Conservation (phyloP, 352 stramenopile genomes). For the Peronosclerospora sorghi region DNA sequence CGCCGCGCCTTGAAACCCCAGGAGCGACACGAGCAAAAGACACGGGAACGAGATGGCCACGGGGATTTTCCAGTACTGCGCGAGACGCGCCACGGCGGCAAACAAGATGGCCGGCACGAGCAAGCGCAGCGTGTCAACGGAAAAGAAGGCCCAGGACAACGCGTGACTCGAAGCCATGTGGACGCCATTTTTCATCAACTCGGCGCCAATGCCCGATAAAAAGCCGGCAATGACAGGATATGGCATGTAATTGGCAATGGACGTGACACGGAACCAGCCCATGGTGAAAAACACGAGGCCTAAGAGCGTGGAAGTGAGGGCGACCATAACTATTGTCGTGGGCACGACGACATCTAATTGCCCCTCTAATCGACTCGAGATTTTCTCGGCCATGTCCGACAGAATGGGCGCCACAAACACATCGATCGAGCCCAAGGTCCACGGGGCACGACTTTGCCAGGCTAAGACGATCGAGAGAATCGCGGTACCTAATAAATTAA, state of each 20-base stretch:
- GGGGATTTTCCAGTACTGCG: conserved; percentile 46
- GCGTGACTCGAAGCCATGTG: conserved; percentile 62
- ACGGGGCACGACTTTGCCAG: conserved; percentile 64
- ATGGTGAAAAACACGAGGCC: conserved; percentile 57
- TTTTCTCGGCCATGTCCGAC: conserved; percentile 59
- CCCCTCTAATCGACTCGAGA: conserved; percentile 43
- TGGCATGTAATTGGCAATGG: conserved; percentile 77
- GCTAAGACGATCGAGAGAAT: conserved; percentile 58
- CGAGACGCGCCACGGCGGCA: conserved; percentile 36
- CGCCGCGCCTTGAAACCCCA: conserved; percentile 47
- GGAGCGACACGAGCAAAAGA: conserved; percentile 42
- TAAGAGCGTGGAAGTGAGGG: conserved; percentile 50
- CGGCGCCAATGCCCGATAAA: conserved; percentile 63
- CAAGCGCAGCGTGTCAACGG: conserved; percentile 37
- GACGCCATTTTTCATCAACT: conserved; percentile 70
- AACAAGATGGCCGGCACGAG: conserved; percentile 53
- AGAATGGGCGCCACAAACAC: conserved; percentile 74
- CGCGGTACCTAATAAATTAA: conserved; percentile 67
- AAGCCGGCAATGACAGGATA: conserved; percentile 79
- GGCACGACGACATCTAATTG: conserved; percentile 53
- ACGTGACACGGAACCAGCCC: conserved; percentile 57
- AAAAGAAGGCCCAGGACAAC: conserved; percentile 44
- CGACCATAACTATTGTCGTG: conserved; percentile 64
- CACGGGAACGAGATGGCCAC: conserved; percentile 68
- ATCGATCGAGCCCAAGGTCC: conserved; percentile 67